These are phyloP conservation scores for Nannochloropsis granulata DNA, from an alignment of 108 stramenopile species.

Conservation along the genomic window DNA sequence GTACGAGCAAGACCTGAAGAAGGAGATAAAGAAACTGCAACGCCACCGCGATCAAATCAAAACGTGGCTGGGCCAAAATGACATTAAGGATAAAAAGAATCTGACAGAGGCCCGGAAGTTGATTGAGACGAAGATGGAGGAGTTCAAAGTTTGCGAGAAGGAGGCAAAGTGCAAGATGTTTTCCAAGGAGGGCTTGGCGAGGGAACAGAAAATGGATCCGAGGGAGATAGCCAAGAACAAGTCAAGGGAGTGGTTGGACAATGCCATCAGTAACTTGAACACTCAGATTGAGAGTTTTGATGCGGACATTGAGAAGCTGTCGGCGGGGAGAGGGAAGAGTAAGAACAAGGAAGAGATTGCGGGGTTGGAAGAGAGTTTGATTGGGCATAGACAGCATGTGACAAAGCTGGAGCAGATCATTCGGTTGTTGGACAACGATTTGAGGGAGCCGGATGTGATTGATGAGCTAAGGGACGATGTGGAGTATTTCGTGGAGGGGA, in stretches of 20 bases:
- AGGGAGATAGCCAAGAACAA: constrained; percentile 27
- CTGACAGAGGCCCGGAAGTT: constrained; percentile 44
- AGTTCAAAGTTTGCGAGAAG: constrained; percentile 95
- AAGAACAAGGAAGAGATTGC: constrained; percentile 48
- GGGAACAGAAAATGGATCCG: constrained; percentile 29
- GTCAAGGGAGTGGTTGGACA: constrained; percentile 30
- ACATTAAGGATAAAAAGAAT: constrained; percentile 92
- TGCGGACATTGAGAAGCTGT: constrained; percentile 33
- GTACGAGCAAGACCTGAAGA: constrained; percentile 95
- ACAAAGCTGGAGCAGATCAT: constrained; percentile 75
- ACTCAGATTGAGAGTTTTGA: constrained; percentile 31
- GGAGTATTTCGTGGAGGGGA: constrained; percentile 81
- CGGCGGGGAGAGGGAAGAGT: constrained; percentile 15
- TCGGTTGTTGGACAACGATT: constrained; percentile 83
- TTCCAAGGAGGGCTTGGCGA: constrained; percentile 84
- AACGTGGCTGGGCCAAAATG: constrained; percentile 80
- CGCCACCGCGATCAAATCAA: constrained; percentile 92
- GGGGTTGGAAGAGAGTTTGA: constrained; percentile 50
- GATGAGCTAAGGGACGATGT: constrained; percentile 82
- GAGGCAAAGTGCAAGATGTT: constrained; percentile 98
- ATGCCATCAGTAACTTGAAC: constrained; percentile 21
- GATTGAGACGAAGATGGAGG: constrained; percentile 98
- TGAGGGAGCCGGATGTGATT: constrained; percentile 56
- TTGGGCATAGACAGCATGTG: constrained; percentile 76
- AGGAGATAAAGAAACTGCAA: constrained; percentile 98